These are phyloP conservation scores for Trametes cubensis DNA, from an alignment of 768 basidiomycete genomes.

Conservation along the genomic window DNA sequence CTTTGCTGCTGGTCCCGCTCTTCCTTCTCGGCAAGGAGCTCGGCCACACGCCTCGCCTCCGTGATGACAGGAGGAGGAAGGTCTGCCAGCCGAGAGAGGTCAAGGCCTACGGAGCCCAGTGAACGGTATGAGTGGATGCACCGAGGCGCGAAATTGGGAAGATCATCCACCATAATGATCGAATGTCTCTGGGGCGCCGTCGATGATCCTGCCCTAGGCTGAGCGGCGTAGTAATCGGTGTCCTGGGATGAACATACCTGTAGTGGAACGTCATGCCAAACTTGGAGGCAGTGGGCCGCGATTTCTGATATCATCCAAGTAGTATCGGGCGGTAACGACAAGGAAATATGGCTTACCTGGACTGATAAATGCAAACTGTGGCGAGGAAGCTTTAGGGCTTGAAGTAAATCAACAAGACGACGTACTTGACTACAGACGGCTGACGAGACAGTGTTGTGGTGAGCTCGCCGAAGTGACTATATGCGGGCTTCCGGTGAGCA, in stretches of 20 bases:
- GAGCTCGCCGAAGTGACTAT: conserved; percentile 81
- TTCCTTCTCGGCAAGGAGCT: conserved; percentile 59
- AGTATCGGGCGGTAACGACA: not conserved
- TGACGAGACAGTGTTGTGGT: conserved; percentile 72
- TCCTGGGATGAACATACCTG: conserved; percentile 47
- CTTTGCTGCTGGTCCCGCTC: conserved; percentile 61
- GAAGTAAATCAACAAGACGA: conserved; percentile 8
- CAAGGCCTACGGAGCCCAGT: conserved; percentile 63
- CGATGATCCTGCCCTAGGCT: conserved; percentile 58
- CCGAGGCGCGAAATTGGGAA: too few species aligned
- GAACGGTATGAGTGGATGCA: too few species aligned
- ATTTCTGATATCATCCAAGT: conserved; percentile 43
- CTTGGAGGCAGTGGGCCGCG: conserved; percentile 53
- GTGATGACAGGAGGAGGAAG: conserved; percentile 71
- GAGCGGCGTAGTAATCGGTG: not conserved
- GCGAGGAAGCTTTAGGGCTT: conserved; percentile 1
- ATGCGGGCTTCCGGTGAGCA: not conserved
- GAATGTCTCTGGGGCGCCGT: conserved; percentile 62
- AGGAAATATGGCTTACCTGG: conserved; percentile 50
- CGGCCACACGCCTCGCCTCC: conserved; percentile 65
- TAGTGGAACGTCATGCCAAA: conserved; percentile 79
- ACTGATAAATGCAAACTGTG: conserved; percentile 80
- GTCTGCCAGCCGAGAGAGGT: conserved; percentile 86
- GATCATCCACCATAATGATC: conserved; percentile 69
- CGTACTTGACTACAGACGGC: conserved; percentile 81